Conservation (phyloP, 495 filamentous ascomycete genomes). For the Penicillium ochrochloron region DNA sequence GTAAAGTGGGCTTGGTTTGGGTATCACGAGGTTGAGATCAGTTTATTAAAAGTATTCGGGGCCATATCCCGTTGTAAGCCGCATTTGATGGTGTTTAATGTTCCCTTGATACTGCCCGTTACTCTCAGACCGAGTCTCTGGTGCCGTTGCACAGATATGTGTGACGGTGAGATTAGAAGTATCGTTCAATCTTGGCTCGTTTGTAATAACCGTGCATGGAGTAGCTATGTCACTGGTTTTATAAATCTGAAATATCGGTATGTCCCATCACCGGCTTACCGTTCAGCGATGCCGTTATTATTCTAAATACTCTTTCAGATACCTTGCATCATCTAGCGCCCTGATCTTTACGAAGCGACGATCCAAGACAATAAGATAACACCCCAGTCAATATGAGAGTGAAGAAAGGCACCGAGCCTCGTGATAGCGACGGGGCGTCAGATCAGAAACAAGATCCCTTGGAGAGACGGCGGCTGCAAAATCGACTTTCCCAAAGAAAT, state of each 20-base stretch:
- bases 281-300: background rate
- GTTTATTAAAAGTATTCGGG: background rate
- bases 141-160: constrained; percentile 30
- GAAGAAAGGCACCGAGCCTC: constrained; percentile 14
- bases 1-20: background rate
- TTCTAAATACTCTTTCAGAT: background rate
- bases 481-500: constrained; percentile 44
- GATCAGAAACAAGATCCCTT: constrained; percentile 32
- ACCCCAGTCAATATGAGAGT: constrained; percentile 19
- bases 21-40: background rate
- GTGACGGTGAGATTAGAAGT: constrained; percentile 33
- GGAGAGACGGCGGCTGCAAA: constrained; percentile 40
- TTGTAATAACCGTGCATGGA: background rate
- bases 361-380: background rate
- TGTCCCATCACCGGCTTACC: background rate
- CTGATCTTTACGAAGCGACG: background rate
- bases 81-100: background rate
- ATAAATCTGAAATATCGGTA: background rate
- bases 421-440: constrained; percentile 15
- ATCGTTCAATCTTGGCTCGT: background rate
- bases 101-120: background rate
- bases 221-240: constrained; percentile 7
- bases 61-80: background rate
- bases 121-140: constrained; percentile 22
- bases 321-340: background rate